phyloP scores from a whole-genome alignment of 78 protist genomes.

The Monocercomonoides exilis region DNA sequence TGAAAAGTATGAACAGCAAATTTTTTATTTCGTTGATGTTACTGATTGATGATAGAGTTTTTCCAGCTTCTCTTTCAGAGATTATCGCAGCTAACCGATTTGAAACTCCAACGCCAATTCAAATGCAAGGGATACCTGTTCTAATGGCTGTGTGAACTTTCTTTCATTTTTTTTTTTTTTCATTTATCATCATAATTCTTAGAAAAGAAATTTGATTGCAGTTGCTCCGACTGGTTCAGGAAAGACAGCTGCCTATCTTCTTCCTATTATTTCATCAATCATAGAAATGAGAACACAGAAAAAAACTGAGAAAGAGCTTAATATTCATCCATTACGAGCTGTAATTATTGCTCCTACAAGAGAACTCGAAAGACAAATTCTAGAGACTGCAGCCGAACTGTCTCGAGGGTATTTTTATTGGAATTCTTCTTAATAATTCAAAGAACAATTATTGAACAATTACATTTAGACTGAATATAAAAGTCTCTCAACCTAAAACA shows the following conservation, averaged over 20 bases:
- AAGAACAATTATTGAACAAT: no score
- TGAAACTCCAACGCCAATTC: conserved; percentile 34
- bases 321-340: conserved; percentile 47
- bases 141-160: conserved; percentile 34
- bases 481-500: no score
- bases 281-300: background rate
- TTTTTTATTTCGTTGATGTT: background rate
- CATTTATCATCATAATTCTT: conserved; percentile 18
- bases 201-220: conserved; percentile 55
- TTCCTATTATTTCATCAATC: conserved; percentile 52
- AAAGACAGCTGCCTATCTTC: conserved; percentile 70
- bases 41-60: background rate
- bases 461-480: no score
- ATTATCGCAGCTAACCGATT: background rate
- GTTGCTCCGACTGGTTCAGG: conserved; percentile 88
- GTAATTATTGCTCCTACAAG: conserved; percentile 70
- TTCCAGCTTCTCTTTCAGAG: background rate
- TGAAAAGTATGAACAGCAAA: background rate
- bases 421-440: no score
- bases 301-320: background rate
- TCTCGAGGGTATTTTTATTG: background rate
- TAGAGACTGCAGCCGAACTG: background rate
- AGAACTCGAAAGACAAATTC: conserved; percentile 65
- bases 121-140: conserved; percentile 42
- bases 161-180: background rate